Evolutionary conservation across 2,329 filamentous ascomycete genomes (phyloP).

Genomic region (Ophiosphaerella narmari): DNA sequence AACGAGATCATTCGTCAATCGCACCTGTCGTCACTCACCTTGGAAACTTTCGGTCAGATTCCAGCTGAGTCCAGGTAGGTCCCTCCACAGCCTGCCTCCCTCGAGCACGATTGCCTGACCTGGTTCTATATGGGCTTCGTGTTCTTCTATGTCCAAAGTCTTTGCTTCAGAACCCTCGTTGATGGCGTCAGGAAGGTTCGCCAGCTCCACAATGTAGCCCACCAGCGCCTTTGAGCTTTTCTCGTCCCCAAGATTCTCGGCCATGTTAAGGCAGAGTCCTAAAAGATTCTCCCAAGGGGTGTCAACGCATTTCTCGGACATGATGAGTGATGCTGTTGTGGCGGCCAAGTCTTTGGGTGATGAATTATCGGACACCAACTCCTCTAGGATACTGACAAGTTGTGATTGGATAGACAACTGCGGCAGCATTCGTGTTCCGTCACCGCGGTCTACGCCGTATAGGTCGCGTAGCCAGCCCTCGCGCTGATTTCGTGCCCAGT

Average conservation of each 20-base stretch:
- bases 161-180: constrained; percentile 1
- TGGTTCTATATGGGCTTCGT: background rate
- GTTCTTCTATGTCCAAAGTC: background rate
- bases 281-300: background rate
- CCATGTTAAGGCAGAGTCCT: background rate
- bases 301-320: background rate
- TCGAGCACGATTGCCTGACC: background rate
- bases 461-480: too few relatives aligned
- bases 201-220: constrained; percentile 9
- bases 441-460: too few relatives aligned
- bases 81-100: constrained; percentile 5
- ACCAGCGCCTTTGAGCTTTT: background rate
- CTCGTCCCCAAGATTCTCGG: background rate
- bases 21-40: background rate
- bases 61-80: constrained; percentile 2
- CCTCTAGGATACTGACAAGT: too few relatives aligned
- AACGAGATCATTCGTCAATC: too few relatives aligned
- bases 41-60: constrained; percentile 4
- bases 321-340: background rate
- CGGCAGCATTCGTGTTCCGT: too few relatives aligned
- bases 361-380: too few relatives aligned
- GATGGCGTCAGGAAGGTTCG: constrained; percentile 8
- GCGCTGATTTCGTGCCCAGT: too few relatives aligned
- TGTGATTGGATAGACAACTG: too few relatives aligned
- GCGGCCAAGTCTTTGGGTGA: background rate